Evolutionary conservation across 202 grass and related monocot species (phyloP).

Genomic region (Setaria italica): DNA sequence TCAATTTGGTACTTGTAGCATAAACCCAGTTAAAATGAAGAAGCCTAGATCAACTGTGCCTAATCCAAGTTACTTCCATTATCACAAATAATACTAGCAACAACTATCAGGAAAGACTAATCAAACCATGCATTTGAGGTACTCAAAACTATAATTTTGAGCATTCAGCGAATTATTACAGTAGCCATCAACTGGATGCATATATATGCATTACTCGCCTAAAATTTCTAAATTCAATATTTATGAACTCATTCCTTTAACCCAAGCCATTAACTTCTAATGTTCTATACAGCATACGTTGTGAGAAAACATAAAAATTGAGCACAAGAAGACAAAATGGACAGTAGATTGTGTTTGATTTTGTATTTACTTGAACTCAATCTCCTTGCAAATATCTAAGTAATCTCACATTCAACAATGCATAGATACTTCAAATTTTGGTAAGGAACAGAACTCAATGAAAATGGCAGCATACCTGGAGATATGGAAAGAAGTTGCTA

Average conservation of each 20-base stretch:
- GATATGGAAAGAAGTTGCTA: conserved; percentile 43
- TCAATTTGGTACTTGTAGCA: background rate
- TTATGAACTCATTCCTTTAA: conserved; percentile 5
- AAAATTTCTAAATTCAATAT: background rate
- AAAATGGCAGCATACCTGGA: conserved; percentile 44
- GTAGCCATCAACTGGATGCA: background rate
- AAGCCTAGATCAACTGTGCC: background rate
- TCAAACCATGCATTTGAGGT: background rate
- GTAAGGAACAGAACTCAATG: conserved; percentile 5
- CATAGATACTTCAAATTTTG: conserved; percentile 6
- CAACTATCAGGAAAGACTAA: background rate
- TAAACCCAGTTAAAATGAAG: background rate
- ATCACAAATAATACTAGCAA: conserved; percentile 20
- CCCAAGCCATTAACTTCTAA: background rate
- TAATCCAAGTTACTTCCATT: background rate
- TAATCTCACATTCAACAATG: background rate
- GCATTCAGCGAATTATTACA: background rate
- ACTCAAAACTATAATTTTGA: conserved; percentile 18
- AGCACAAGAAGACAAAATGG: background rate
- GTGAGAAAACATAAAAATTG: background rate
- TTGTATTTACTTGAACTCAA: conserved; percentile 16
- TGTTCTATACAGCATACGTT: background rate
- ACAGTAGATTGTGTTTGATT: conserved; percentile 9
- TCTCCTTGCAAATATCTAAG: conserved; percentile 18
- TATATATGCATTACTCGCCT: background rate